Conservation (phyloP, 345 rosid species). For the Streptanthus diversifolius region DNA sequence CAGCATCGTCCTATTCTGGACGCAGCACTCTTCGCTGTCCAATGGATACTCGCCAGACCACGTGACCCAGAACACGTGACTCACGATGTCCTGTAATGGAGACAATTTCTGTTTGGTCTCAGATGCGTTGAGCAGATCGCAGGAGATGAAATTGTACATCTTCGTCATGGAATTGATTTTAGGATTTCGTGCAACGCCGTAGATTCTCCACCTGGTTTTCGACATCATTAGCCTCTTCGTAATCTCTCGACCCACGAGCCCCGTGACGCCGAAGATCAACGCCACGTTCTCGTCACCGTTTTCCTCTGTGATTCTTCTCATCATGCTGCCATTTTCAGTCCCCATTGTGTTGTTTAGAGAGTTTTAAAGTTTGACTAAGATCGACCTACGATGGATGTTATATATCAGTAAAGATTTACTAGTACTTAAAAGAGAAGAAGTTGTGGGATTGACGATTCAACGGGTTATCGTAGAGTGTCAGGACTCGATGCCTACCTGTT, state of each 20-base stretch:
- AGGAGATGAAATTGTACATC: constrained; percentile 62
- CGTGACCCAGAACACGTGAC: constrained; percentile 82
- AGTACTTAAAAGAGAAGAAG: background rate
- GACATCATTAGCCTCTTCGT: constrained; percentile 45
- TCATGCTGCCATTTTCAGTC: constrained; percentile 27
- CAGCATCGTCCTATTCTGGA: constrained; percentile 68
- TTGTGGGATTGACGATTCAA: constrained; percentile 19
- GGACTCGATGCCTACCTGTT: constrained; percentile 36
- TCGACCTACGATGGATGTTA: background rate
- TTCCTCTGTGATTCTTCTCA: background rate
- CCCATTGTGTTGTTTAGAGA: constrained; percentile 34
- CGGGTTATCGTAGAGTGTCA: constrained; percentile 21
- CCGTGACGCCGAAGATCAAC: constrained; percentile 75
- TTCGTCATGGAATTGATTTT: constrained; percentile 40
- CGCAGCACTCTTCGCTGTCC: constrained; percentile 57
- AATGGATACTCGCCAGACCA: constrained; percentile 65
- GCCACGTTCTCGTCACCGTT: constrained; percentile 47
- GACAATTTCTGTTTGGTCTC: constrained; percentile 53
- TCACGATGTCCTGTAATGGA: constrained; percentile 44
- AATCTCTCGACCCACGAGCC: constrained; percentile 82
- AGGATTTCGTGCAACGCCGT: constrained; percentile 67
- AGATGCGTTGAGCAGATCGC: constrained; percentile 57
- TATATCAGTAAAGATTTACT: background rate
- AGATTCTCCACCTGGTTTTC: constrained; percentile 66
- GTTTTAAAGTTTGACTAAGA: background rate